Percentiles rank a stretch among this genome's conserved stretches.
Evolutionary conservation across 2,329 filamentous ascomycete species (phyloP).

Genomic region (Arthrobotrys megalospora): DNA sequence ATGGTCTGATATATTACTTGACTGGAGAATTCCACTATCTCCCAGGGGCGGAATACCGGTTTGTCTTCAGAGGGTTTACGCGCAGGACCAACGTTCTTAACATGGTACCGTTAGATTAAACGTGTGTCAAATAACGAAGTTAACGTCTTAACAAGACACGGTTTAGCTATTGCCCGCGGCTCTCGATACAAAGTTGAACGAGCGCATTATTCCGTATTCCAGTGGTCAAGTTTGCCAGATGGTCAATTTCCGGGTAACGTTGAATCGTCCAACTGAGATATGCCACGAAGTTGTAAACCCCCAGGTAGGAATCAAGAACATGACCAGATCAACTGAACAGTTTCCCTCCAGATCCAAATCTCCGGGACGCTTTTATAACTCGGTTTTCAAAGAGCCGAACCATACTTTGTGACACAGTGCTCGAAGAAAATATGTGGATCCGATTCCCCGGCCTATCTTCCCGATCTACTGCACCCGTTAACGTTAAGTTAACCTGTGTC

Average conservation of each 20-base stretch:
- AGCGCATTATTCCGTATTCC: too few relatives aligned
- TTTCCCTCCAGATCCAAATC: not conserved
- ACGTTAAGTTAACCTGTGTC: not conserved
- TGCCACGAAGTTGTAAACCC: slow-evolving; percentile 20
- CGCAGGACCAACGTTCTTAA: too few relatives aligned
- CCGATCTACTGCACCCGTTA: not conserved
- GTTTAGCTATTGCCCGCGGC: too few relatives aligned
- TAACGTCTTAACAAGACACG: too few relatives aligned
- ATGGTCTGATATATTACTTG: too few relatives aligned
- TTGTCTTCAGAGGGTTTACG: too few relatives aligned
- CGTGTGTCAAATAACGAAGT: too few relatives aligned
- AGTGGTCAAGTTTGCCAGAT: too few relatives aligned
- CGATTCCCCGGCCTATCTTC: not conserved
- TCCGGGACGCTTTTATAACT: slow-evolving; percentile 13
- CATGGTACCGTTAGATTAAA: too few relatives aligned
- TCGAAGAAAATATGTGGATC: not conserved
- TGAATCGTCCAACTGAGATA: not conserved
- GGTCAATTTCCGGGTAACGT: not conserved
- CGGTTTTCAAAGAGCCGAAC: slow-evolving; percentile 15
- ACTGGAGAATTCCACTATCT: too few relatives aligned
- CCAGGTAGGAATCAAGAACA: slow-evolving; percentile 6
- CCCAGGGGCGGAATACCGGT: too few relatives aligned
- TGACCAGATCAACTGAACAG: slow-evolving; percentile 54
- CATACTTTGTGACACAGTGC: slow-evolving; percentile 15
- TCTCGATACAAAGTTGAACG: too few relatives aligned